phyloP scores from a whole-genome alignment of 305 asterid genomes.

The Solanum chacoense region DNA sequence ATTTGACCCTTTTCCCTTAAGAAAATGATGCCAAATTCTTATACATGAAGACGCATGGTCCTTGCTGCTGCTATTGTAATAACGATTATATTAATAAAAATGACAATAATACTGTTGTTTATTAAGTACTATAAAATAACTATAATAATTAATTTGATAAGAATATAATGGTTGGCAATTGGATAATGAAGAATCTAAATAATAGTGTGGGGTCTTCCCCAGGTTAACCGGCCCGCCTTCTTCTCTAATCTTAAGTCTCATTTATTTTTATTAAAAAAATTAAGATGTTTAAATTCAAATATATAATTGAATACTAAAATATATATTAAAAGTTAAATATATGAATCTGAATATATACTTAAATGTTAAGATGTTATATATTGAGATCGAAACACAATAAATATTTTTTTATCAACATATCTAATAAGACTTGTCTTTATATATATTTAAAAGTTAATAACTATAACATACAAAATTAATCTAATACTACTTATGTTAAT shows the following conservation, averaged over 20 bases:
- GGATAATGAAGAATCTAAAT: conserved; percentile 12
- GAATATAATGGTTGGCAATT: conserved; percentile 6
- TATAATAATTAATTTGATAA: neutral
- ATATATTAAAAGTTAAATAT: neutral
- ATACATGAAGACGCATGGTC: neutral
- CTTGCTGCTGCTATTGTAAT: neutral
- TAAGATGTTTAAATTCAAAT: too few relatives aligned
- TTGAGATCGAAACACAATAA: too few relatives aligned
- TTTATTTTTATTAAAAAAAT: neutral
- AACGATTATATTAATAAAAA: neutral
- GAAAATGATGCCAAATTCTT: neutral
- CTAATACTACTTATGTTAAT: neutral
- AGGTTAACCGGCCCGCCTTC: conserved; percentile 4
- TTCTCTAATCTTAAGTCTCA: neutral
- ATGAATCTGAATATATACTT: too few relatives aligned
- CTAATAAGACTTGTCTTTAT: neutral
- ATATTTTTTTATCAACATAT: too few relatives aligned
- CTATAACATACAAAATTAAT: too few relatives aligned
- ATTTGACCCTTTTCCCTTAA: too few relatives aligned
- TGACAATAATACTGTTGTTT: neutral
- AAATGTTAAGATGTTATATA: neutral
- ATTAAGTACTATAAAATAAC: neutral
- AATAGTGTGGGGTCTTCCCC: conserved; percentile 5
- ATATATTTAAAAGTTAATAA: too few relatives aligned
- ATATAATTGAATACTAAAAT: neutral